phyloP scores from a whole-genome alignment of 2,329 filamentous ascomycete genomes.

The Fusarium buxicola region DNA sequence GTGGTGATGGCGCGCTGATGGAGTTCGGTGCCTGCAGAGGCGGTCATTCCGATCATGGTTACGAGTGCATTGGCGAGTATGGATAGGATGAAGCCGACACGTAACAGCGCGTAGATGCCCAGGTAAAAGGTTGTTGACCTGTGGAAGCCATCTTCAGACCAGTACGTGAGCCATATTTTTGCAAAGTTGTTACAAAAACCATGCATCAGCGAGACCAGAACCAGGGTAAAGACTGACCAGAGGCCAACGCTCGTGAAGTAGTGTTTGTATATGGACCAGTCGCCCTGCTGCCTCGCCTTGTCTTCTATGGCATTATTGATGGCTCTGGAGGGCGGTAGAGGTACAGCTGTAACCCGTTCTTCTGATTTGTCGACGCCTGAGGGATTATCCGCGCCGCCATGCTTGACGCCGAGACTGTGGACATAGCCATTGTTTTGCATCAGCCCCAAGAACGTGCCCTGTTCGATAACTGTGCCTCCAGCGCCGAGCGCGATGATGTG shows the following conservation, averaged over 20 bases:
- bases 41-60: slow-evolving; percentile 44
- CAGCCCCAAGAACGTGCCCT: slow-evolving; percentile 49
- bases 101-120: slow-evolving; percentile 47
- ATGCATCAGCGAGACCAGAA: slow-evolving; percentile 34
- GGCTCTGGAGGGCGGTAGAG: background rate
- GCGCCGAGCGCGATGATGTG: slow-evolving; percentile 60
- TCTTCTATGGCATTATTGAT: slow-evolving; percentile 29
- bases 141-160: slow-evolving; percentile 50
- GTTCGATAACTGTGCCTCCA: slow-evolving; percentile 57
- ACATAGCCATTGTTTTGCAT: slow-evolving; percentile 53
- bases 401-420: slow-evolving; percentile 51
- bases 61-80: slow-evolving; percentile 27
- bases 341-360: background rate
- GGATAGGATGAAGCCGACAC: slow-evolving; percentile 30
- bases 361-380: background rate
- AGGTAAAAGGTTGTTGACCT: slow-evolving; percentile 46
- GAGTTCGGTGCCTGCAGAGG: slow-evolving; percentile 47
- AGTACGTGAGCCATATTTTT: slow-evolving; percentile 56
- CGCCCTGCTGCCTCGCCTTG: slow-evolving; percentile 47
- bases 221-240: slow-evolving; percentile 26
- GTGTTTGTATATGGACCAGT: slow-evolving; percentile 50
- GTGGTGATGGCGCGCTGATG: slow-evolving; percentile 51
- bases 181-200: slow-evolving; percentile 48
- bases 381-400: slow-evolving; percentile 10
- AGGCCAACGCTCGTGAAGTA: slow-evolving; percentile 48